Conservation (phyloP, 208 protist genomes). For the Trypanosoma rangeli region DNA sequence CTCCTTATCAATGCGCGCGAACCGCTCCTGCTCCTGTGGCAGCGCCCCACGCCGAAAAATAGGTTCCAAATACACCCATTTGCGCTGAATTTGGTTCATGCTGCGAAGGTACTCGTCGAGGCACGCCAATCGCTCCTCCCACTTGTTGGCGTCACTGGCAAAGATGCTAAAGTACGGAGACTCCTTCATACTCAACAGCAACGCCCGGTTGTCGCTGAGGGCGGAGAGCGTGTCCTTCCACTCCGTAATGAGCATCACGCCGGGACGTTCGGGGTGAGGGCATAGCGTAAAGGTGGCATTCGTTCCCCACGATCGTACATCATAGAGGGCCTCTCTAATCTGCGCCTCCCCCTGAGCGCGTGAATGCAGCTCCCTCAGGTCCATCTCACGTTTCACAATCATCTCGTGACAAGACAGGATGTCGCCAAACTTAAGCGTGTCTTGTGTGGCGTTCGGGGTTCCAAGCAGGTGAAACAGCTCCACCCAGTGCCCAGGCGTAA, state of each 20-base stretch:
- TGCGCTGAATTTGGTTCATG: conserved; percentile 97
- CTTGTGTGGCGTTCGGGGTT: conserved; percentile 77
- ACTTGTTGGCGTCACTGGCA: conserved; percentile 85
- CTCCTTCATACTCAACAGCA: conserved; percentile 97
- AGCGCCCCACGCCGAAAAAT: conserved; percentile 97
- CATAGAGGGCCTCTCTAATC: conserved; percentile 95
- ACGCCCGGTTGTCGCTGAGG: conserved; percentile 96
- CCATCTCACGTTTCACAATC: conserved; percentile 73
- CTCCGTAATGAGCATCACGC: conserved; percentile 94
- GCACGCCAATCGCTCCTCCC: conserved; percentile 90
- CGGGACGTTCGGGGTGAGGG: conserved; percentile 67
- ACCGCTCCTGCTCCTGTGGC: conserved; percentile 95
- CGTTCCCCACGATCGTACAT: conserved; percentile 92
- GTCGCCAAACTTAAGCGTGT: conserved; percentile 91
- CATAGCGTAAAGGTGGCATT: conserved; percentile 85
- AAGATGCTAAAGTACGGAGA: conserved; percentile 95
- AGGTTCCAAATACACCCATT: conserved; percentile 99
- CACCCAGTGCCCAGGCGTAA: conserved; percentile 95
- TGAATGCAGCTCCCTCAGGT: conserved; percentile 93
- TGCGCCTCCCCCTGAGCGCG: conserved; percentile 96
- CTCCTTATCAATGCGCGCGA: conserved; percentile 93
- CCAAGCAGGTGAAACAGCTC: conserved; percentile 91
- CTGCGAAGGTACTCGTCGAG: conserved; percentile 92
- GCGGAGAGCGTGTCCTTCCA: conserved; percentile 96
- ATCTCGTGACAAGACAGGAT: conserved; percentile 80